Conservation (phyloP, 1,284 basidiomycete species). For the Vanrija pseudolonga region DNA sequence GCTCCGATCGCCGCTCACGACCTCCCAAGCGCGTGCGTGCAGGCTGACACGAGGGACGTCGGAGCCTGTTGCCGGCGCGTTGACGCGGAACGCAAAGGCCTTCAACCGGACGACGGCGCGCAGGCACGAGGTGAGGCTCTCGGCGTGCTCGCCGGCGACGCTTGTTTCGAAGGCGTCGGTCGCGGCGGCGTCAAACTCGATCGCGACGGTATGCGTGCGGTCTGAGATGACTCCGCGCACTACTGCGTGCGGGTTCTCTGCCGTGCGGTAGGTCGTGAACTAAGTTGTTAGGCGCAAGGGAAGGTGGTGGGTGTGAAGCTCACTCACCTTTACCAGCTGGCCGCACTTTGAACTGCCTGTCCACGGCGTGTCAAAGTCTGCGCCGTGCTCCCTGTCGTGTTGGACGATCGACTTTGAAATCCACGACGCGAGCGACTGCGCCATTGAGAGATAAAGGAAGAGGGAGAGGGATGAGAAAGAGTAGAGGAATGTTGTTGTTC, state of each 20-base stretch:
- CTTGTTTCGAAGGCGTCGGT: constrained; percentile 31
- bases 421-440: constrained; percentile 16
- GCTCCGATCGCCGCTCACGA: constrained; percentile 18
- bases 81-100: constrained; percentile 11
- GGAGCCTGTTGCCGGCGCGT: background rate
- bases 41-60: constrained; percentile 19
- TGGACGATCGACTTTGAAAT: constrained; percentile 20
- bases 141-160: constrained; percentile 12
- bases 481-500: too few species aligned
- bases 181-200: constrained; percentile 24
- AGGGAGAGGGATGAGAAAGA: too few species aligned
- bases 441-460: too few species aligned
- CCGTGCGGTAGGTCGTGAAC: constrained; percentile 21
- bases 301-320: background rate
- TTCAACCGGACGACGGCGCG: constrained; percentile 24
- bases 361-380: constrained; percentile 15
- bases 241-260: constrained; percentile 5
- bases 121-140: constrained; percentile 25
- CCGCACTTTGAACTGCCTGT: constrained; percentile 8
- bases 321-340: constrained; percentile 29
- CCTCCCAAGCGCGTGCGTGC: constrained; percentile 24
- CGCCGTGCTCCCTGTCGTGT: constrained; percentile 31
- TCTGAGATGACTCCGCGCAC: constrained; percentile 24
- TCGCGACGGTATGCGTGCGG: constrained; percentile 22
- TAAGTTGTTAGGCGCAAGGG: background rate